Conservation (phyloP, 2,329 filamentous ascomycete genomes). For the Microdochium nivale region DNA sequence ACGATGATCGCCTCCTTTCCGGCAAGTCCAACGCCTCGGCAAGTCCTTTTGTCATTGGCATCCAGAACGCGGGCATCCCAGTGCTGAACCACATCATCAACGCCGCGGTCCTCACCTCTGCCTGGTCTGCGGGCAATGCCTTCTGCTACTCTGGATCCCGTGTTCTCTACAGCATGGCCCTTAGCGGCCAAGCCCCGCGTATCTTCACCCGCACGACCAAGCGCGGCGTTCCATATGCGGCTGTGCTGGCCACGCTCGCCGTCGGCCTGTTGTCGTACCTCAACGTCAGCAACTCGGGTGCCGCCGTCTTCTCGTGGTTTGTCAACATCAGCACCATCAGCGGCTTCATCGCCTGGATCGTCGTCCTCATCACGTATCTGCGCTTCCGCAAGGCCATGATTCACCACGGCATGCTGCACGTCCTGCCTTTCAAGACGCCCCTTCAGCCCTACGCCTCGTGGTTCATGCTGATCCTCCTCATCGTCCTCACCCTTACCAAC, state of each 20-base stretch:
- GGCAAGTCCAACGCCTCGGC: conserved; percentile 50
- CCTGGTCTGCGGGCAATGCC: conserved; percentile 52
- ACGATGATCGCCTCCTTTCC: conserved; percentile 51
- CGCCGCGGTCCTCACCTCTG: conserved; percentile 57
- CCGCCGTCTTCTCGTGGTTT: conserved; percentile 63
- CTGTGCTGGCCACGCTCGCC: conserved; percentile 44
- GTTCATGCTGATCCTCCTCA: conserved; percentile 46
- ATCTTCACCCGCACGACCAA: conserved; percentile 52
- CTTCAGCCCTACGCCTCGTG: conserved; percentile 58
- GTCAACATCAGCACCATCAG: conserved; percentile 59
- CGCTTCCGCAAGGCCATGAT: conserved; percentile 50
- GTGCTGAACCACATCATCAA: conserved; percentile 61
- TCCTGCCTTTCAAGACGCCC: conserved; percentile 42
- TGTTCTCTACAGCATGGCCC: conserved; percentile 60
- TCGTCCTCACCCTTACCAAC: conserved; percentile 60
- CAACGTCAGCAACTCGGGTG: conserved; percentile 54
- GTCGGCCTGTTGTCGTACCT: conserved; percentile 63
- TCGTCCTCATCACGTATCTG: conserved; percentile 49
- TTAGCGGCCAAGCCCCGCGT: conserved; percentile 56
- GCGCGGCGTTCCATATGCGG: conserved; percentile 50
- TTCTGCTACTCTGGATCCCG: conserved; percentile 61
- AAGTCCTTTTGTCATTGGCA: conserved; percentile 59
- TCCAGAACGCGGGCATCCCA: conserved; percentile 55
- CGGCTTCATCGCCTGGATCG: conserved; percentile 52
- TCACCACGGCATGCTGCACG: conserved; percentile 38